Evolutionary conservation across 2,329 filamentous ascomycete genomes (phyloP).

Genomic region (Botrytis paeoniae): DNA sequence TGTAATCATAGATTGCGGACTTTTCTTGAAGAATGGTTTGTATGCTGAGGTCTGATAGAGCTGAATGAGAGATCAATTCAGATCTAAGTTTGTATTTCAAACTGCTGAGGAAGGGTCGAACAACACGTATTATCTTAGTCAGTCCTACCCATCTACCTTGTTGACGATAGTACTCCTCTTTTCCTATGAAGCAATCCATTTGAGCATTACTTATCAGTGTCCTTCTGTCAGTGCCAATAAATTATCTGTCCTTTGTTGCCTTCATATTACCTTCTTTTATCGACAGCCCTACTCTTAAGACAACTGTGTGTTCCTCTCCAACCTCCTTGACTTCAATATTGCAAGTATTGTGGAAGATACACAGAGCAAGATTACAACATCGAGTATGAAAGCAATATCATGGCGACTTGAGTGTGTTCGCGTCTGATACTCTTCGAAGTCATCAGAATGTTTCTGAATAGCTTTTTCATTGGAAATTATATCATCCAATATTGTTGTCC

Average conservation of each 20-base stretch:
- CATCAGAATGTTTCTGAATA: not conserved
- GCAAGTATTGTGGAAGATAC: no score
- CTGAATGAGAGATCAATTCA: not conserved
- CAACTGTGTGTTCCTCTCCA: no score
- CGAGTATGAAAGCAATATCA: not conserved
- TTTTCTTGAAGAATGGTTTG: not conserved
- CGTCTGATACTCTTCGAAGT: not conserved
- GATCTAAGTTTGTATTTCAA: not conserved
- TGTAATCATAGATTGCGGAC: rapidly evolving
- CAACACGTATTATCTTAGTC: not conserved
- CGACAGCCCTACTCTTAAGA: no score
- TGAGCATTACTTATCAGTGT: no score
- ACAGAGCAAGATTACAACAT: not conserved
- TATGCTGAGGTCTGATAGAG: not conserved
- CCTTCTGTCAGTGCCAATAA: no score
- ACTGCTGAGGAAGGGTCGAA: not conserved
- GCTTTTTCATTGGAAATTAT: not conserved
- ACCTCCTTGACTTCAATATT: no score
- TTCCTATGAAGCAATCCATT: not conserved
- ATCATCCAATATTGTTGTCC: not conserved
- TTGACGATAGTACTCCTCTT: not conserved
- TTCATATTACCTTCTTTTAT: no score
- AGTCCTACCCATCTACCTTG: not conserved
- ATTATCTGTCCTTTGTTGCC: not conserved
- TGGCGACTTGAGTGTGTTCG: not conserved